Evolutionary conservation across 2,329 filamentous ascomycete species (phyloP).

Genomic region (Claviceps africana): DNA sequence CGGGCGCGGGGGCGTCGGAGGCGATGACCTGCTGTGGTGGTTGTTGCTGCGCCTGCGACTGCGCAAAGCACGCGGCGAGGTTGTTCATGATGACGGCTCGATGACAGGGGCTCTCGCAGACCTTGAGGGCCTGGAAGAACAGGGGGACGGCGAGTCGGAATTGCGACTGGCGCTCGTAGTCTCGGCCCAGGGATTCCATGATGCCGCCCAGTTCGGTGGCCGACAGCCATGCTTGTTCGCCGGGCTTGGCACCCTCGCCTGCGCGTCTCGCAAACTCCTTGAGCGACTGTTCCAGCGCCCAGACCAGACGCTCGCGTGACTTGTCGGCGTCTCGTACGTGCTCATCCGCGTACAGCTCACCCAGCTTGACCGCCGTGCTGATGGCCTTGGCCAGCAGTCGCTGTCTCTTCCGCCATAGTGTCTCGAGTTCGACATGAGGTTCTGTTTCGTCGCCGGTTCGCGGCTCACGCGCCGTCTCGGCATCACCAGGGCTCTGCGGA

Average conservation of each 20-base stretch:
- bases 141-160: constrained; percentile 74
- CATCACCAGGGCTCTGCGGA: neutral
- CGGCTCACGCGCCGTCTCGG: constrained; percentile 8
- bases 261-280: constrained; percentile 58
- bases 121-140: constrained; percentile 68
- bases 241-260: constrained; percentile 52
- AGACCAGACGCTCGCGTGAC: constrained; percentile 59
- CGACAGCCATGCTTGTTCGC: constrained; percentile 57
- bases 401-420: constrained; percentile 43
- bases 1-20: constrained; percentile 14
- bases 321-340: constrained; percentile 60
- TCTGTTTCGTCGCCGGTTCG: neutral
- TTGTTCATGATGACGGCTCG: constrained; percentile 80
- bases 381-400: constrained; percentile 61
- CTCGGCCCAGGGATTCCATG: constrained; percentile 60
- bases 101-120: constrained; percentile 57
- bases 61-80: constrained; percentile 57
- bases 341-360: constrained; percentile 64
- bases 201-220: constrained; percentile 59
- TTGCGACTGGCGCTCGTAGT: constrained; percentile 59
- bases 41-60: constrained; percentile 27
- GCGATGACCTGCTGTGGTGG: constrained; percentile 21
- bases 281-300: constrained; percentile 68
- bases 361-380: constrained; percentile 68
- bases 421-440: constrained; percentile 22